These are phyloP conservation scores for Coprinopsis marcescibilis DNA, from an alignment of 768 basidiomycete genomes.

Conservation along the genomic window DNA sequence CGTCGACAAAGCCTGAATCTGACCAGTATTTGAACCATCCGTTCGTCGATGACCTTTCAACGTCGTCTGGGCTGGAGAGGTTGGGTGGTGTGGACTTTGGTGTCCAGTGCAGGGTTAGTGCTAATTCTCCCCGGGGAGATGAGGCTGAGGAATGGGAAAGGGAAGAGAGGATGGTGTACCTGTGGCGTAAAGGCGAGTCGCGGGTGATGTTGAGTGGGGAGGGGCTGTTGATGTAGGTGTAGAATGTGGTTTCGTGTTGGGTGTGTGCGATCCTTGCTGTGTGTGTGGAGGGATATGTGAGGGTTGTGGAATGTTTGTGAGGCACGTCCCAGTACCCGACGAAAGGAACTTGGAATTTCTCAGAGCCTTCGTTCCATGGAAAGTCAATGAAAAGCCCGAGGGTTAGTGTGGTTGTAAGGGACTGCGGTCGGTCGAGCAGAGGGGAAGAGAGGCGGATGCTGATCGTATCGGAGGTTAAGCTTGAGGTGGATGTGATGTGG, in stretches of 20 bases:
- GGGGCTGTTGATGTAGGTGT: constrained; percentile 29
- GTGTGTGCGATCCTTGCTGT: constrained; percentile 38
- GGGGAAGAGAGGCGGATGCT: constrained; percentile 35
- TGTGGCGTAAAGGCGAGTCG: constrained; percentile 37
- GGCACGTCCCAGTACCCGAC: constrained; percentile 48
- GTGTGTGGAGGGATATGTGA: constrained; percentile 14
- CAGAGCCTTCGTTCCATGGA: constrained; percentile 54
- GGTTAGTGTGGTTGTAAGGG: constrained; percentile 22
- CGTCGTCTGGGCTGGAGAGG: constrained; percentile 19
- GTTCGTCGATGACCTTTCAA: constrained; percentile 29
- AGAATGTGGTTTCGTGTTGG: constrained; percentile 33
- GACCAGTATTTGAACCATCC: constrained; percentile 47
- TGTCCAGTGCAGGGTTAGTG: constrained; percentile 24
- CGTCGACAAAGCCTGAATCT: constrained; percentile 45
- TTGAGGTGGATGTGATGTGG: constrained; percentile 33
- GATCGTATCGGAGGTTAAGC: constrained; percentile 34
- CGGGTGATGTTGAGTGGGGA: constrained; percentile 36
- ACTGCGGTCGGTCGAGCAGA: too few relatives aligned
- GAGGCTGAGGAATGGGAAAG: constrained; percentile 1
- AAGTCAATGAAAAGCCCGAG: constrained; percentile 52
- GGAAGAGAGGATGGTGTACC: constrained; percentile 39
- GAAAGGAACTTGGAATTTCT: constrained; percentile 53
- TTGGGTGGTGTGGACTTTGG: constrained; percentile 20
- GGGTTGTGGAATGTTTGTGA: constrained; percentile 40
- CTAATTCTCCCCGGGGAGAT: constrained; percentile 20